Evolutionary conservation across 352 stramenopile genomes (phyloP).

Genomic region (Phytopythium oedochilum): DNA sequence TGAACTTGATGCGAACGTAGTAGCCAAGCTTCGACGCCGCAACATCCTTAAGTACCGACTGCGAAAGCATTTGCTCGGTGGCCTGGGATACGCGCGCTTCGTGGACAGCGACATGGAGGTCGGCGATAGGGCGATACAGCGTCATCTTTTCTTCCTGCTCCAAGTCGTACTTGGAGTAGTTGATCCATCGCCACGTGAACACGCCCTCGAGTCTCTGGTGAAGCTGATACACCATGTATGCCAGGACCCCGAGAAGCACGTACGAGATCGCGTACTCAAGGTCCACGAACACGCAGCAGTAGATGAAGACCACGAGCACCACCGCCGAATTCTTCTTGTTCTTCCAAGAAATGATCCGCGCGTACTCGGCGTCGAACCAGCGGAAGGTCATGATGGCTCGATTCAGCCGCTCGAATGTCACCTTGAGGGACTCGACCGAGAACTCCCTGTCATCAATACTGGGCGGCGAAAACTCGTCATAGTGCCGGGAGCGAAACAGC

Average conservation of each 20-base stretch:
- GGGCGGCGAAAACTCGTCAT: slow-evolving; percentile 47
- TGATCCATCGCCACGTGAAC: slow-evolving; percentile 67
- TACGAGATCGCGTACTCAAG: slow-evolving; percentile 74
- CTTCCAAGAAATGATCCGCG: slow-evolving; percentile 81
- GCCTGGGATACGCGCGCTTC: slow-evolving; percentile 53
- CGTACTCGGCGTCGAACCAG: slow-evolving; percentile 72
- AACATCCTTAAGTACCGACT: slow-evolving; percentile 57
- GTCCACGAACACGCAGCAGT: slow-evolving; percentile 61
- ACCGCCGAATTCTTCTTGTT: slow-evolving; percentile 77
- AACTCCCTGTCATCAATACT: slow-evolving; percentile 75
- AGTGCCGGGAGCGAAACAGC: slow-evolving; percentile 48
- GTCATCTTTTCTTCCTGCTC: slow-evolving; percentile 70
- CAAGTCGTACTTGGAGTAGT: slow-evolving; percentile 71
- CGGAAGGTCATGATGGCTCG: slow-evolving; percentile 67
- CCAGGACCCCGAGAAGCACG: slow-evolving; percentile 46
- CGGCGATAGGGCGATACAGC: slow-evolving; percentile 67
- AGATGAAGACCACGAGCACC: slow-evolving; percentile 55
- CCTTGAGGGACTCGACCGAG: slow-evolving; percentile 69
- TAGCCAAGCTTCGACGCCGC: slow-evolving; percentile 55
- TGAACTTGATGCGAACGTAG: slow-evolving; percentile 75
- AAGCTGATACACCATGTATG: slow-evolving; percentile 80
- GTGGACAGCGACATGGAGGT: slow-evolving; percentile 67
- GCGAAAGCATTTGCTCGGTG: slow-evolving; percentile 56
- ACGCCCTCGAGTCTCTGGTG: slow-evolving; percentile 58
- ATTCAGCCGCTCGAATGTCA: slow-evolving; percentile 70